A percentile compares a stretch with the other conserved stretches of the same genome.
Conservation (phyloP, 129 eudicot species). For the Apium graveolens region DNA sequence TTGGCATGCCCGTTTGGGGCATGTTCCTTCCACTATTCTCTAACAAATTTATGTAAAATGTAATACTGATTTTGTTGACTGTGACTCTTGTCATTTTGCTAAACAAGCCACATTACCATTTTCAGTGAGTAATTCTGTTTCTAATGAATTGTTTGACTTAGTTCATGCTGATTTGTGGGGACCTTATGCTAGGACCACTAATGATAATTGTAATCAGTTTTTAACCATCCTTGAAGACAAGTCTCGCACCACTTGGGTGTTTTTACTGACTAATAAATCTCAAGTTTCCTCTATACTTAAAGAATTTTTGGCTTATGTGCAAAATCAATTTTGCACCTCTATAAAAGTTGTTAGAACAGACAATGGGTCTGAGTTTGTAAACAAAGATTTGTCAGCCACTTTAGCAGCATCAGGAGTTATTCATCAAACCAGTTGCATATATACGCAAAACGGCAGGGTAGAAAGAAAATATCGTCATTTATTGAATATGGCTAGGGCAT, state of each 20-base stretch:
- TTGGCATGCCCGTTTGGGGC: background rate
- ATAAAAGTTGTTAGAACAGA: background rate
- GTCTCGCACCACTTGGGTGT: background rate
- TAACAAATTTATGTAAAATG: background rate
- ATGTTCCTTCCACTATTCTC: background rate
- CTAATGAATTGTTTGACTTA: background rate
- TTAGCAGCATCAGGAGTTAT: background rate
- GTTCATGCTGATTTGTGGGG: background rate
- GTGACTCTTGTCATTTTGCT: background rate
- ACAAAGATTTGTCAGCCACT: fast-evolving
- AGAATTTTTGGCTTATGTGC: background rate
- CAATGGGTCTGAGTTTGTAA: background rate
- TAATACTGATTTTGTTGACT: background rate
- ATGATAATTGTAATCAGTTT: background rate
- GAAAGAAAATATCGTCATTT: background rate
- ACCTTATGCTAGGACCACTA: background rate
- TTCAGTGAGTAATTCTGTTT: background rate
- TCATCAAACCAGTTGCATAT: background rate
- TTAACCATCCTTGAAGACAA: background rate
- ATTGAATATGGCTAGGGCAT: too few species aligned
- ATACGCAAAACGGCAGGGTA: background rate
- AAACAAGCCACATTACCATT: background rate
- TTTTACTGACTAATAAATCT: background rate
- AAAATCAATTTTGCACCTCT: background rate
- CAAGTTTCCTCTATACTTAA: background rate